phyloP scores from a whole-genome alignment of 371 early-diverging fungal species.

The Actinomortierella wolfii region DNA sequence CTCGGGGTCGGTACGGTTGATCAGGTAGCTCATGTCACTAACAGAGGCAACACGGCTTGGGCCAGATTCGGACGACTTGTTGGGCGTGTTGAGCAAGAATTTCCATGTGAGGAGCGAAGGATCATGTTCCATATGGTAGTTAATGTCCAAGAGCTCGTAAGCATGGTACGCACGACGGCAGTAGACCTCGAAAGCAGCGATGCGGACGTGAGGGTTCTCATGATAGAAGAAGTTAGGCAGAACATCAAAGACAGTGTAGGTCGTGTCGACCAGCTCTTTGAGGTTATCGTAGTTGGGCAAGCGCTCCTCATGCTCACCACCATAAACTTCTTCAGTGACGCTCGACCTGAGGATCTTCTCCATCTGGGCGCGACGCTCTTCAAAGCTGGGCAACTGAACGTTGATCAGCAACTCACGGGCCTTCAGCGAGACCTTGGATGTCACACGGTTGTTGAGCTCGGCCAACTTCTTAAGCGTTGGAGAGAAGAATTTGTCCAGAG shows the following conservation, averaged over 20 bases:
- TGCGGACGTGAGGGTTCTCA: conserved; percentile 72
- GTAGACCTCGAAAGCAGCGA: conserved; percentile 95
- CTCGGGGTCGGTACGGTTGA: conserved; percentile 66
- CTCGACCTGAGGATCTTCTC: conserved; percentile 80
- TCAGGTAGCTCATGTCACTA: conserved; percentile 73
- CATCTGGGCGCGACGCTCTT: conserved; percentile 88
- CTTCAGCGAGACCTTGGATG: conserved; percentile 89
- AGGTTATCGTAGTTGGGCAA: conserved; percentile 82
- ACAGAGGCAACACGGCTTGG: conserved; percentile 76
- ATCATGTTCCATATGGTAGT: conserved; percentile 71
- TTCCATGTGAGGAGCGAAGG: conserved; percentile 84
- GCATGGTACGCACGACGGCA: conserved; percentile 96
- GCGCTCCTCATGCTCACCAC: conserved; percentile 73
- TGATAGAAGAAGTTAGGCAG: conserved; percentile 94
- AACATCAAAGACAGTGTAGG: conserved; percentile 95
- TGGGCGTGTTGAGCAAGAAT: conserved; percentile 64
- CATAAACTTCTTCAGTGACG: conserved; percentile 80
- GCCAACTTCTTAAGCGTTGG: conserved; percentile 85
- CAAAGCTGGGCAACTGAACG: conserved; percentile 90
- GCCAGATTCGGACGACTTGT: conserved; percentile 53
- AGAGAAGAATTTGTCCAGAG: conserved; percentile 74
- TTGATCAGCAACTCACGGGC: conserved; percentile 93
- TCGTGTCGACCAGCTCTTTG: conserved; percentile 89
- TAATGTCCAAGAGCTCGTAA: conserved; percentile 85
- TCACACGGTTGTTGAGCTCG: conserved; percentile 73